These are phyloP conservation scores for Pyrus pyrifolia DNA, from an alignment of 306 rosid genomes.

Conservation along the genomic window DNA sequence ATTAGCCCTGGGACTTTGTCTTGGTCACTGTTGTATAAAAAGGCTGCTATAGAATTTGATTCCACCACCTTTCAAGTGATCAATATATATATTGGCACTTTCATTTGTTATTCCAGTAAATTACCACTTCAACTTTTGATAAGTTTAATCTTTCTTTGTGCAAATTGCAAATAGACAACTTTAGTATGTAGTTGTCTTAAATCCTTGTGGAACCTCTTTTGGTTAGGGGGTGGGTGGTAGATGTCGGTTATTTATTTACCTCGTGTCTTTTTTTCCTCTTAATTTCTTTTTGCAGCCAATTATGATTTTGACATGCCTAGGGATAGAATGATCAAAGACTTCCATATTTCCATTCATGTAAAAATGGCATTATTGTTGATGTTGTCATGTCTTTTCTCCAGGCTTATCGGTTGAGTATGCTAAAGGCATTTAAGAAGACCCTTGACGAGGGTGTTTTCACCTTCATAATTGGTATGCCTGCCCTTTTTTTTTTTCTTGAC, in stretches of 20 bases:
- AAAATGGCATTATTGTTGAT: neutral
- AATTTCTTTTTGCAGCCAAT: neutral
- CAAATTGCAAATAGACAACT: neutral
- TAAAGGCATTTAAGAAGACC: conserved; percentile 93
- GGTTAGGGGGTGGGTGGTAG: neutral
- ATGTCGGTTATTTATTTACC: neutral
- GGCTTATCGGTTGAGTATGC: conserved; percentile 96
- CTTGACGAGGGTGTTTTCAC: conserved; percentile 85
- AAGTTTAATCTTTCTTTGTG: neutral
- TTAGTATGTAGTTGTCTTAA: neutral
- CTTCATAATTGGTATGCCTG: conserved; percentile 85
- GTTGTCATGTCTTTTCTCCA: conserved; percentile 22
- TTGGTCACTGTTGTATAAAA: neutral
- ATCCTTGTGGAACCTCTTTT: neutral
- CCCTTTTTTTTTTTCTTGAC: conserved; percentile 2
- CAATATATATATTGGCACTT: neutral
- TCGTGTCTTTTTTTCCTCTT: neutral
- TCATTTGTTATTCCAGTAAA: neutral
- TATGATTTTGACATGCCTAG: neutral
- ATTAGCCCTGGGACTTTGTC: neutral
- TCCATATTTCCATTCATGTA: neutral
- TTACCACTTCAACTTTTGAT: neutral
- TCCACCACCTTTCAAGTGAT: neutral
- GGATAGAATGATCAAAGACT: neutral
- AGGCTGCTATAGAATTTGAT: neutral